Evolutionary conservation across 2,329 filamentous ascomycete species (phyloP).

Genomic region (Xylariales sp.): DNA sequence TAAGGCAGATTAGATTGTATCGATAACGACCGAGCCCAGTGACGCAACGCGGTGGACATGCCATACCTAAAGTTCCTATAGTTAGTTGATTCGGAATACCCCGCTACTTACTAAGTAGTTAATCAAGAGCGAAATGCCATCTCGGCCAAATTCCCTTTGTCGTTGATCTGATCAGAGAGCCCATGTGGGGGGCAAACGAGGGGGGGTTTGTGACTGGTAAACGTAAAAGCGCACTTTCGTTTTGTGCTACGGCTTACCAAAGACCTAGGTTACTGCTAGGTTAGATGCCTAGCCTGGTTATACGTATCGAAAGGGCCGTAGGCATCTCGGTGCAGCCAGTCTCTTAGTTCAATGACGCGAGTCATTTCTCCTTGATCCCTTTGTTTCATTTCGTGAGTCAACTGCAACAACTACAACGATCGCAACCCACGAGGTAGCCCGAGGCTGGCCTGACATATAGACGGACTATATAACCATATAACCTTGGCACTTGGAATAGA

Average conservation of each 20-base stretch:
- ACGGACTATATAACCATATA: not conserved
- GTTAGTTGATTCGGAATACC: slow-evolving; percentile 14
- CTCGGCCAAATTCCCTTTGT: slow-evolving; percentile 17
- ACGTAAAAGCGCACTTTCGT: not conserved
- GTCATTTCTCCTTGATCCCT: slow-evolving; percentile 36
- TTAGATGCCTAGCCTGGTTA: too few relatives aligned
- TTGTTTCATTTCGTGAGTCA: slow-evolving; percentile 3
- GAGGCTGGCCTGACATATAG: not conserved
- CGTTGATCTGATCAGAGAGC: not conserved
- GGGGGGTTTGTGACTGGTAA: slow-evolving; percentile 24
- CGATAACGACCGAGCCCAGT: slow-evolving; percentile 6
- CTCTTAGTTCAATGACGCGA: slow-evolving; percentile 42
- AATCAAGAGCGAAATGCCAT: slow-evolving; percentile 2
- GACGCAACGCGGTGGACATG: not conserved
- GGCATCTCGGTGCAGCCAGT: not conserved
- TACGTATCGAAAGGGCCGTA: not conserved
- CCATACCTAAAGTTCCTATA: too few relatives aligned
- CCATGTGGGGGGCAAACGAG: slow-evolving; percentile 20
- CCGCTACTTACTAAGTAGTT: slow-evolving; percentile 13
- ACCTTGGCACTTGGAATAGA: not conserved
- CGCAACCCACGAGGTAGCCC: not conserved
- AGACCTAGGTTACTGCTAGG: not conserved
- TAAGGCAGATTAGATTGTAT: slow-evolving; percentile 5
- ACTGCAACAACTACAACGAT: not conserved
- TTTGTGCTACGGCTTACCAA: slow-evolving; percentile 10